Evolutionary conservation across 2,329 filamentous ascomycete genomes (phyloP), one percentile per base, ranked within the genome.

Genomic region (Orbilia ellipsospora): DNA sequence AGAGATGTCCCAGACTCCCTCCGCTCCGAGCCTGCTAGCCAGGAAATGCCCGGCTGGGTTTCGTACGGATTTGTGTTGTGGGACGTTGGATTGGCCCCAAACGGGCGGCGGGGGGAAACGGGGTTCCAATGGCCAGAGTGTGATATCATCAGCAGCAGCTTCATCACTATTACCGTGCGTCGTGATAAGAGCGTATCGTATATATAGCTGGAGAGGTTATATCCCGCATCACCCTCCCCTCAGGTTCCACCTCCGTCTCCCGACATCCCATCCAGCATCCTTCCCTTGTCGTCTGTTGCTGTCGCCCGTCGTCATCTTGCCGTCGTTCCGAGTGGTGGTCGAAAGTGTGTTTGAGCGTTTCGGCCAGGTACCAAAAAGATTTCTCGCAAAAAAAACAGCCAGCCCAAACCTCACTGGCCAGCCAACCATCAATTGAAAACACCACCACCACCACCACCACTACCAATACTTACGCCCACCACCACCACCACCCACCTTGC

Each of bases 281-380:
- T 48, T 18, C 44, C 48, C 16, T 48, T 18, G 16, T 18, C 48
- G 48, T 5, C 16, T n/a, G 18, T n/a, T 7, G 48, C n/a, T 18
- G 48, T 20, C n/a, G 48, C 5, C 4, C 16, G 20, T 20, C 50
- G 20, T 23, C 16, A 20, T 20, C 12, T 26, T 26, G 20, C 48
- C 48, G 48, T 48, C 44, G 57, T 61, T 61, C 20, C 48, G 15
- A 18, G 44, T 18, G 13, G 44, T 15, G 44, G 44, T 23, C 23
- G n/a, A 59, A 45, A 59, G 10, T 18, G 44, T 68, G 64, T 69
- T 69, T 69, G 55, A 59, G 55, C 54, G 51, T 67, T 67, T 67
- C 31, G 31, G 40, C 51, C 65, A 69, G 65, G 65, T 48, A 69
- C 65, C 65, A 61, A 69, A 67, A 69, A 62, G 28, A 54, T 69